These are phyloP conservation scores for Leishmania arabica DNA, from an alignment of 208 protist species.

Conservation along the genomic window DNA sequence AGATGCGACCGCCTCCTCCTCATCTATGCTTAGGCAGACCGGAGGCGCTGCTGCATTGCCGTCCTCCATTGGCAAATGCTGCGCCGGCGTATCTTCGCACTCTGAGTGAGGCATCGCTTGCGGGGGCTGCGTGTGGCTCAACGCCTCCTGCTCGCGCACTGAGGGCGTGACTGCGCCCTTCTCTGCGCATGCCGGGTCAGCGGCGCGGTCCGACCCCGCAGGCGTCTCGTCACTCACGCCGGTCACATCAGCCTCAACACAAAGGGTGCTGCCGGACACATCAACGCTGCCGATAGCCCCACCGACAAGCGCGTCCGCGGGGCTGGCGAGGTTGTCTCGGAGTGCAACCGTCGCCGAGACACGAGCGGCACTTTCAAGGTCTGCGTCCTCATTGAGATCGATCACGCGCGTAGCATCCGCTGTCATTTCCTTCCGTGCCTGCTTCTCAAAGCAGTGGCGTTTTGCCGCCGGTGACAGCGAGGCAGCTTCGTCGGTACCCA, in stretches of 20 bases:
- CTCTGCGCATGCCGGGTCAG: not conserved
- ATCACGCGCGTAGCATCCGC: not conserved
- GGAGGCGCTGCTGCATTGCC: not conserved
- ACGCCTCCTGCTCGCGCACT: not conserved
- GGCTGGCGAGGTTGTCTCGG: not conserved
- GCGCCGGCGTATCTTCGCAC: not conserved
- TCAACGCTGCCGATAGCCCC: not conserved
- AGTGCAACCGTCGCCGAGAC: not conserved
- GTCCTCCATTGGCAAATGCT: not conserved
- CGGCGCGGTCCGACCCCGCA: not conserved
- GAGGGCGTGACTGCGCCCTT: not conserved
- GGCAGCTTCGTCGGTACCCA: not conserved
- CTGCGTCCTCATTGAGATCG: not conserved
- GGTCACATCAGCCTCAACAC: slow-evolving; percentile 4
- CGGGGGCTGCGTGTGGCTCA: not conserved
- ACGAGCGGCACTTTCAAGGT: not conserved
- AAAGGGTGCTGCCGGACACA: not conserved
- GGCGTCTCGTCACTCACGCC: slow-evolving; percentile 14
- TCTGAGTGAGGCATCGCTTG: not conserved
- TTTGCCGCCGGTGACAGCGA: not conserved
- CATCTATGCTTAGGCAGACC: not conserved
- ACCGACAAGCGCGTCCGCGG: not conserved
- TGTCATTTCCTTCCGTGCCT: not conserved
- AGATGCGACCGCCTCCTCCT: not conserved
- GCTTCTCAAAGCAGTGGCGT: slow-evolving; percentile 1